Conservation (phyloP, 768 basidiomycete species). For the Boletus speciosus region DNA sequence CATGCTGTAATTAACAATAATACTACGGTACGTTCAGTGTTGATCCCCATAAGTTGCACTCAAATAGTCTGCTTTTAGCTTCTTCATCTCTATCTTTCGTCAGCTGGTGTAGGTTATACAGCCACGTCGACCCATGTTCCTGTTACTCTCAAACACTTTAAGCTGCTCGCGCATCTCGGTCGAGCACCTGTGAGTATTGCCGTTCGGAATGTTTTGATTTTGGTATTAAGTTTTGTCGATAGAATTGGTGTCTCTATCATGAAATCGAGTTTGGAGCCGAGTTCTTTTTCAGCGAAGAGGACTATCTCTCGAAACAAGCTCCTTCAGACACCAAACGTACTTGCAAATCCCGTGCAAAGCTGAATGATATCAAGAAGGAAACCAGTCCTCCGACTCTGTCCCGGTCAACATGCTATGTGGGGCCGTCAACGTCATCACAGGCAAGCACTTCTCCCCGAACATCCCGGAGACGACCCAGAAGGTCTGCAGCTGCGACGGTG, state of each 20-base stretch:
- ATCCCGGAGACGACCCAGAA: constrained; percentile 54
- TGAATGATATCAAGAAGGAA: constrained; percentile 42
- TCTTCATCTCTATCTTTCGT: constrained; percentile 43
- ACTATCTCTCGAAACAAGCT: constrained; percentile 49
- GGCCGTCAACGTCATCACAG: constrained; percentile 12
- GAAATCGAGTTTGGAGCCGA: constrained; percentile 64
- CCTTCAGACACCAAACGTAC: constrained; percentile 21
- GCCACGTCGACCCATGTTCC: constrained; percentile 47
- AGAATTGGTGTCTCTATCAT: constrained; percentile 55
- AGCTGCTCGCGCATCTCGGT: constrained; percentile 66
- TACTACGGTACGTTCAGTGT: constrained; percentile 24
- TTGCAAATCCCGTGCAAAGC: constrained; percentile 25
- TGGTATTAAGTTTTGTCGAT: neutral
- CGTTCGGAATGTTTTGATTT: neutral
- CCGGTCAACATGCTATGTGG: constrained; percentile 18
- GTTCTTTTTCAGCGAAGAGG: constrained; percentile 68
- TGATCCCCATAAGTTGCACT: neutral
- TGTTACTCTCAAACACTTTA: constrained; percentile 73
- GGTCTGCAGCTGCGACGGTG: constrained; percentile 48
- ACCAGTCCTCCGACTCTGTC: constrained; percentile 30
- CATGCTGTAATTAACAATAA: constrained; percentile 74
- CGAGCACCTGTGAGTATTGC: constrained; percentile 49
- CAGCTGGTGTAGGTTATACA: constrained; percentile 20
- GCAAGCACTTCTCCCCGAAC: constrained; percentile 22
- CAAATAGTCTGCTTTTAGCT: constrained; percentile 35